Evolutionary conservation across 805 yeast species (phyloP), one percentile per base, ranked within the genome.

Genomic region (Ogataea trehalophila): DNA sequence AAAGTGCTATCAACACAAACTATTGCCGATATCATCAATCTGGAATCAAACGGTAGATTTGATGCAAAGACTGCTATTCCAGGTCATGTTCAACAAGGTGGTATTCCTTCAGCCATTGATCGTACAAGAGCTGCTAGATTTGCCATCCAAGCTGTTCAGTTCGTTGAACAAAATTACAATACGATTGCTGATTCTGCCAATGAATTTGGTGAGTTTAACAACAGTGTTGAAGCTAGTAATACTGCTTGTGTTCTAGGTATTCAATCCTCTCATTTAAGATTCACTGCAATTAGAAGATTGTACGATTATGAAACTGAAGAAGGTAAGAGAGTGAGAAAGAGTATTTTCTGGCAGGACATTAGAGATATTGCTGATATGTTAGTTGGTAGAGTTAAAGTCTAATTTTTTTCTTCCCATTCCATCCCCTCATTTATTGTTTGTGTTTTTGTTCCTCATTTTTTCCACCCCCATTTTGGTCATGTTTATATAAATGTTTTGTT

Each of bases 231-330:
- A 5, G 61, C 72, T 29, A 50, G 70, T 31, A 73, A 62, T 4
- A 84, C 95, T 41, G 90, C 95, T 17, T 79, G 85, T 37, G 96
- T 92, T 22, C 69, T 92, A 52, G 97, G 98, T 59, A 79, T 90
- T 52, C 79, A 81, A 63, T 80, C 87, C 42, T 81, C 95, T 14
- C 87, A 85, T 60, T 73, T 92, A 60, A 78, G 68, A 49, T 90
- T 87, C 72, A 76, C 87, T 11, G 74, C 94, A 9, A 77, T 94
- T 48, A 77, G 87, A 63, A 78, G 76, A 50, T 74, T 92, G 55
- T 91, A 87, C 69, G 95, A 91, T 63, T 84, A 73, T 62, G 98
- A 94, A 69, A 89, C 98, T 16, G 89, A 87, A 57, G 65, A 87
- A 35, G 73, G 69, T 20, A 79, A 73, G 67, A 85, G 99, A 74